A percentile compares a stretch with the other conserved stretches of the same genome.
These are phyloP conservation scores for Friedmanniomyces endolithicus DNA, from an alignment of 495 filamentous ascomycete species.

Conservation along the genomic window DNA sequence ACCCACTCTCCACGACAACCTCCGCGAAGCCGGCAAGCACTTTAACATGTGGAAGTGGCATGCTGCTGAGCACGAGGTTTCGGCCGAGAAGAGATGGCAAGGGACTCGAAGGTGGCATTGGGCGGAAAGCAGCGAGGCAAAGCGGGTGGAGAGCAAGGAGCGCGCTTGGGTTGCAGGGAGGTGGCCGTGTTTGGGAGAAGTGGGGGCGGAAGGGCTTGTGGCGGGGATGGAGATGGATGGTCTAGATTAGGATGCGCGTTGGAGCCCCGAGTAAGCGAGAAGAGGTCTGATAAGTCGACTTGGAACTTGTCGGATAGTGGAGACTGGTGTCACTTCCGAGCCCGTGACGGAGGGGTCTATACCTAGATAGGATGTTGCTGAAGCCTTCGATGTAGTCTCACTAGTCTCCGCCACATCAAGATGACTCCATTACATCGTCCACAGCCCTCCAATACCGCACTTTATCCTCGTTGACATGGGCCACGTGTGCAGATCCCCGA, in stretches of 20 bases:
- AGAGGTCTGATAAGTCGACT: background rate
- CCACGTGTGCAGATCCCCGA: background rate
- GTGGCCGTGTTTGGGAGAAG: background rate
- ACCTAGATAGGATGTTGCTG: too few relatives aligned
- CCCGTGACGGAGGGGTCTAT: too few relatives aligned
- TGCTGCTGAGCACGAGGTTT: background rate
- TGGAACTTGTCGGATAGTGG: too few relatives aligned
- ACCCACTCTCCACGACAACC: background rate
- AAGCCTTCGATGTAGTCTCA: too few relatives aligned
- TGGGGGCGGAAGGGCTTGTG: background rate
- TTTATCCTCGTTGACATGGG: background rate
- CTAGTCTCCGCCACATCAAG: too few relatives aligned
- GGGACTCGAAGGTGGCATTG: background rate
- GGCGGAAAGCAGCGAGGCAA: background rate
- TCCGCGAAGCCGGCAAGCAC: background rate
- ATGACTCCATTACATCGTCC: background rate
- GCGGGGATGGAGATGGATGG: background rate
- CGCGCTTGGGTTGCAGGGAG: background rate
- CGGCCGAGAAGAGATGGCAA: background rate
- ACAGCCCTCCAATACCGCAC: slow-evolving; percentile 1
- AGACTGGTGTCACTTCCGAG: too few relatives aligned
- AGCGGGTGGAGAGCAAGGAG: background rate
- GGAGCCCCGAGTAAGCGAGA: too few relatives aligned
- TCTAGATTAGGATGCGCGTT: background rate
- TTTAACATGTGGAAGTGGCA: background rate